Conservation (phyloP, 345 rosid species). For the Excoecaria cochinchinensis region DNA sequence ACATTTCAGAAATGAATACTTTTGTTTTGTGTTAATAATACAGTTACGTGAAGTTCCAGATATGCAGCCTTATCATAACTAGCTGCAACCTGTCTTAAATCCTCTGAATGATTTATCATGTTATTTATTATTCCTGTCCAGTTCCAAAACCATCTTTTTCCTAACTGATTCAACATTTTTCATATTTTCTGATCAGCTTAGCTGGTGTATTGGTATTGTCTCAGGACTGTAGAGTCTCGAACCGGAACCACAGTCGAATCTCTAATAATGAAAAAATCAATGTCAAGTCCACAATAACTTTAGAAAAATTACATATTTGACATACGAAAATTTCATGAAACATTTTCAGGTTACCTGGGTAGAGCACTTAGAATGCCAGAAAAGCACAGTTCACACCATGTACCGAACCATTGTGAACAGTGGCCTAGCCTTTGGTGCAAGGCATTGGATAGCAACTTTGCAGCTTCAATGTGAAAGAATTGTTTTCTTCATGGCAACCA, state of each 20-base stretch:
- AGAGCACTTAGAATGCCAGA: conserved; percentile 86
- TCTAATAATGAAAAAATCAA: too few species aligned
- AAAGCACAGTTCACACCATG: conserved; percentile 60
- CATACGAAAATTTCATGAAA: neutral
- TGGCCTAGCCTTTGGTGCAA: conserved; percentile 92
- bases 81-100: neutral
- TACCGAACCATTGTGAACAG: conserved; percentile 73
- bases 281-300: too few species aligned
- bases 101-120: neutral
- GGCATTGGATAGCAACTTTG: conserved; percentile 83
- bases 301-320: too few species aligned
- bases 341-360: conserved; percentile 82
- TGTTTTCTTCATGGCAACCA: conserved; percentile 98
- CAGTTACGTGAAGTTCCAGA: neutral
- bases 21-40: neutral
- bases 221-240: too few species aligned
- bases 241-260: too few species aligned
- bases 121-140: neutral
- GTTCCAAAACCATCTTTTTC: neutral
- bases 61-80: neutral
- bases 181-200: too few species aligned
- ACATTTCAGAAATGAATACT: neutral
- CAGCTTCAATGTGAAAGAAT: conserved; percentile 89
- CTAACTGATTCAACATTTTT: neutral
- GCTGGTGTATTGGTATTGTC: too few species aligned